Base-by-base conservation (phyloP, 2,329 filamentous ascomycete species). In the Fusarium incarnatum region DNA sequence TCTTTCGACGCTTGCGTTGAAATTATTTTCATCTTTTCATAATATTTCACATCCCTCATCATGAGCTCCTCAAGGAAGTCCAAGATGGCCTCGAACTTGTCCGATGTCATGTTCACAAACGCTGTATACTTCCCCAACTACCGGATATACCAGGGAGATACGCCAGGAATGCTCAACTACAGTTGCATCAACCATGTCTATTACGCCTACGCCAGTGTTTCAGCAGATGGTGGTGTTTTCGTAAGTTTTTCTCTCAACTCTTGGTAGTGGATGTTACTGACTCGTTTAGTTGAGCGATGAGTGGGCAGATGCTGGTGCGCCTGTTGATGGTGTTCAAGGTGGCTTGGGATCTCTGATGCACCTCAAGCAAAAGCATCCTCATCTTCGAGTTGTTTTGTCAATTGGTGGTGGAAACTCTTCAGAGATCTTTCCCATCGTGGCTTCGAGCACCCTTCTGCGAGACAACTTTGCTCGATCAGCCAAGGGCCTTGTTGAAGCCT, bases 41-140 rank as follows among this genome's bases (percentile, higher is more conserved):
- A 9, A 27, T 45, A 27, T 28, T 40, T 5, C 54, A 42, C 53
- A 22, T 42, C 67, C 54, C 46, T 25, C 60, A 83, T 81, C 78
- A 83, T 78, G 70, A 82, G 82, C 52, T 80, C 81, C 16, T 83
- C 83, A 45, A 82, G 81, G 75, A 85, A 80, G 77, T 79, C 82
- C 70, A 83, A 82, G 67, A 81, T 84, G 72, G 77, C 81, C 44
- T 79, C 81, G 40, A 85, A 83, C 78, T 77, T 81, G 60, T 73
- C 78, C 32, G 77, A 78, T 64, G 82, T 89, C 65, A 87, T 88
- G 81, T 87, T 84, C 77, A 88, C 87, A 75, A 96, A 96, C 79
- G 92, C 91, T 23, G 91, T 94, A 20, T 96, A 95, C 81, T 96
- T 93, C 79, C 92, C 92, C n/a, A 95, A 93, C 80, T 89, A 88